phyloP scores from a whole-genome alignment of 192 early-diverging fungal species.

The Funneliformis geosporum region DNA sequence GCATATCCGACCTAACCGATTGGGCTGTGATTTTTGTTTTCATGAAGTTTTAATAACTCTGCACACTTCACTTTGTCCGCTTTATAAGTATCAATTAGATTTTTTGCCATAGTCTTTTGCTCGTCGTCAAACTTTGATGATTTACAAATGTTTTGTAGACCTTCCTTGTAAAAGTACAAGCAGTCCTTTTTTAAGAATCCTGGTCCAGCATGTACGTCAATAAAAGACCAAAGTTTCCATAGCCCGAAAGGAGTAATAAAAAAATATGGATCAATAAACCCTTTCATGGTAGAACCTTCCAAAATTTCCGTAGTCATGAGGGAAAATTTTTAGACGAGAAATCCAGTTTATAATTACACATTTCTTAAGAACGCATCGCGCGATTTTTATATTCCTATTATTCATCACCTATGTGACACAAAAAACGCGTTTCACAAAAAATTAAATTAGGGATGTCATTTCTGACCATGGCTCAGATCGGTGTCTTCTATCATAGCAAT shows the following conservation, averaged over 20 bases:
- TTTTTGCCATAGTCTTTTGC: constrained; percentile 16
- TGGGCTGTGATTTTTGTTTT: constrained; percentile 22
- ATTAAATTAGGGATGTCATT: too few relatives aligned
- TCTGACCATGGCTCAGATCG: too few relatives aligned
- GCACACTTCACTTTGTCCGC: constrained; percentile 10
- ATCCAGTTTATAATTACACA: too few relatives aligned
- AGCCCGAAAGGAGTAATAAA: constrained; percentile 3
- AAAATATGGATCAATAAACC: constrained; percentile 25
- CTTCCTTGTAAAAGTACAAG: constrained; percentile 20
- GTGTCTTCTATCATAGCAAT: not conserved
- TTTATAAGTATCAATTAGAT: constrained; percentile 23
- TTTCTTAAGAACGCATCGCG: constrained; percentile 13
- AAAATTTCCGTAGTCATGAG: not conserved
- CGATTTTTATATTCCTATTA: too few relatives aligned
- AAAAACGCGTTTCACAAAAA: too few relatives aligned
- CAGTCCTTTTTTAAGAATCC: constrained; percentile 24
- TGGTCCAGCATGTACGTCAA: constrained; percentile 15
- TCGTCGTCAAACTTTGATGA: constrained; percentile 15
- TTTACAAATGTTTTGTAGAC: constrained; percentile 25
- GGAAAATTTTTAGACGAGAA: not conserved
- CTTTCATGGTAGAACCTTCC: constrained; percentile 16
- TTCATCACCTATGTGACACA: too few relatives aligned
- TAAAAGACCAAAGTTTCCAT: constrained; percentile 19
- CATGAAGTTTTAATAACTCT: constrained; percentile 16
- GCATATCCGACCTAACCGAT: constrained; percentile 23